These are phyloP conservation scores for Zizania latifolia DNA, from an alignment of 176 grass and related monocot genomes.

Conservation along the genomic window DNA sequence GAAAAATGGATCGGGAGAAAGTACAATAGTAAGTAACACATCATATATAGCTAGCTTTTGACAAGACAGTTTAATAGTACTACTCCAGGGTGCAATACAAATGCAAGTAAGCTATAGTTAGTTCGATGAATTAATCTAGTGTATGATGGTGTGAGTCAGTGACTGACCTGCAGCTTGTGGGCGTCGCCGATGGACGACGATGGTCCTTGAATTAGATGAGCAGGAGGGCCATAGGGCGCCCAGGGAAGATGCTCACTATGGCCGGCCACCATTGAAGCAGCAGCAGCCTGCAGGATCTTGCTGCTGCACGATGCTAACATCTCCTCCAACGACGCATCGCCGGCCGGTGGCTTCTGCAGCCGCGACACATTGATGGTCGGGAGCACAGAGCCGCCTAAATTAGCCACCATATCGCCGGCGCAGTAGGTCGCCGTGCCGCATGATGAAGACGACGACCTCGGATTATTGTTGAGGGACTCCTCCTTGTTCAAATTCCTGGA, in stretches of 20 bases:
- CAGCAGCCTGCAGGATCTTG: slow-evolving; percentile 35
- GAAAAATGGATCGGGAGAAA: no score
- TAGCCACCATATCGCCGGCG: neutral
- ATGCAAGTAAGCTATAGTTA: neutral
- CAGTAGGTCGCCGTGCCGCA: slow-evolving; percentile 19
- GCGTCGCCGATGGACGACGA: slow-evolving; percentile 28
- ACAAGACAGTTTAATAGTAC: no score
- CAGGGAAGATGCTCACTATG: slow-evolving; percentile 32
- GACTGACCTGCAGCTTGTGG: neutral
- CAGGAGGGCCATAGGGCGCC: slow-evolving; percentile 42
- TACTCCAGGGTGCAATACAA: neutral
- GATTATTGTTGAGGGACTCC: neutral
- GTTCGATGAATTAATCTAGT: neutral
- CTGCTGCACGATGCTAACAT: slow-evolving; percentile 47
- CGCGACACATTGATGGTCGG: slow-evolving; percentile 44
- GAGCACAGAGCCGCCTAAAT: slow-evolving; percentile 26
- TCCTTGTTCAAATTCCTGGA: slow-evolving; percentile 42
- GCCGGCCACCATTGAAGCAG: slow-evolving; percentile 19
- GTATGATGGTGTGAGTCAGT: neutral
- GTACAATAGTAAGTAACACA: no score
- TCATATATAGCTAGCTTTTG: no score
- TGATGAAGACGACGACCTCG: slow-evolving; percentile 24
- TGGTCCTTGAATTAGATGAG: slow-evolving; percentile 46
- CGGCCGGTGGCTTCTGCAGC: slow-evolving; percentile 12
- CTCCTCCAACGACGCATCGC: slow-evolving; percentile 39